phyloP scores from a whole-genome alignment of 2,329 filamentous ascomycete species.

The Colletotrichum siamense region DNA sequence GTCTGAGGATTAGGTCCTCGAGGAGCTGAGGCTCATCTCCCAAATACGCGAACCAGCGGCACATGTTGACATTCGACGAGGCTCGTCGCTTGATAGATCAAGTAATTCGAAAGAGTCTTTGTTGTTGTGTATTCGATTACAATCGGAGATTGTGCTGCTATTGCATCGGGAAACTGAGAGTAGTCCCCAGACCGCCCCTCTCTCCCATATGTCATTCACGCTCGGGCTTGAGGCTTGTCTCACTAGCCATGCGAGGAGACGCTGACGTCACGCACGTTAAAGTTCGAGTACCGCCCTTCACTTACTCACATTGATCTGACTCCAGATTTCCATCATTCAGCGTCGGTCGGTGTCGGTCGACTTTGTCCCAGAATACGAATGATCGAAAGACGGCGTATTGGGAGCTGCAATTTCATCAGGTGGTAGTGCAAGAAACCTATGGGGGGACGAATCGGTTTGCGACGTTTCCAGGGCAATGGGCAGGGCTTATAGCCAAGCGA shows the following conservation, averaged over 20 bases:
- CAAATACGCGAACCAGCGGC: slow-evolving; percentile 13
- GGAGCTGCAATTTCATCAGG: neutral
- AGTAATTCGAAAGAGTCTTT: accelerated
- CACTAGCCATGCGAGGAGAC: neutral
- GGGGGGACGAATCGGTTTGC: neutral
- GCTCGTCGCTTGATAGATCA: too few species aligned
- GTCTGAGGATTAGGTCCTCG: slow-evolving; percentile 4
- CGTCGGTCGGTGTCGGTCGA: accelerated
- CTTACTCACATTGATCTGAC: neutral
- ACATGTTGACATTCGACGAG: neutral
- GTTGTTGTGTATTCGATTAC: neutral
- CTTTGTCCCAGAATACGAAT: neutral
- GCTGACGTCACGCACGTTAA: neutral
- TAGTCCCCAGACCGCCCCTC: neutral
- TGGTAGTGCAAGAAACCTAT: neutral
- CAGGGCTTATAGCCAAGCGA: neutral
- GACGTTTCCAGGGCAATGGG: neutral
- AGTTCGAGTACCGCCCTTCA: neutral
- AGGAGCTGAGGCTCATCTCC: slow-evolving; percentile 15
- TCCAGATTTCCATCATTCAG: neutral
- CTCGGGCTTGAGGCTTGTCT: neutral
- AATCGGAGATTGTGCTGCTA: neutral
- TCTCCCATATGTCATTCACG: neutral
- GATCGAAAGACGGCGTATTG: neutral
- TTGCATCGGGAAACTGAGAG: neutral